Percentiles rank a stretch among this genome's conserved stretches.
Evolutionary conservation across 805 yeast genomes (phyloP).

Genomic region (Jamesozyma gamospora): DNA sequence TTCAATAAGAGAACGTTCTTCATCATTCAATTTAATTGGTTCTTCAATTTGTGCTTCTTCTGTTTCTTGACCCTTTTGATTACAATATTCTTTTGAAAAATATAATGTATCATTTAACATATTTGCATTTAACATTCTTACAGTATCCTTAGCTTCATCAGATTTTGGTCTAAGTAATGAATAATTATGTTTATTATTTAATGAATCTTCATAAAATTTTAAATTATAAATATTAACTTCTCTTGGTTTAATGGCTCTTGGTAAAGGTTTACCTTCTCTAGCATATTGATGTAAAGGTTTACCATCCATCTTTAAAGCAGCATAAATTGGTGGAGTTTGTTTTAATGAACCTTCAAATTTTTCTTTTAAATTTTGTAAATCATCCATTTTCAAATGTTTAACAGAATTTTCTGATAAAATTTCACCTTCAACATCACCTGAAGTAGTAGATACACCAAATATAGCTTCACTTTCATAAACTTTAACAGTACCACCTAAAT

Average conservation of each 20-base stretch:
- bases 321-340: slow-evolving; percentile 92
- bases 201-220: slow-evolving; percentile 39
- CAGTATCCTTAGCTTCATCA: slow-evolving; percentile 17
- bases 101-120: slow-evolving; percentile 53
- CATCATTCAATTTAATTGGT: slow-evolving; percentile 32
- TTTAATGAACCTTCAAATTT: slow-evolving; percentile 71
- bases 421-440: slow-evolving; percentile 90
- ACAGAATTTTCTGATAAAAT: slow-evolving; percentile 49
- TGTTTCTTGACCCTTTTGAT: slow-evolving; percentile 33
- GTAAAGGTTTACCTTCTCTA: slow-evolving; percentile 74
- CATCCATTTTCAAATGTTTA: slow-evolving; percentile 46
- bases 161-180: slow-evolving; percentile 32
- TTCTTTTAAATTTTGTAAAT: slow-evolving; percentile 39
- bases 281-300: slow-evolving; percentile 92
- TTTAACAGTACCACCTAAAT: slow-evolving; percentile 65
- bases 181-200: slow-evolving; percentile 49
- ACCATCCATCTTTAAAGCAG: slow-evolving; percentile 92
- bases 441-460: slow-evolving; percentile 83
- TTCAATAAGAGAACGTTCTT: slow-evolving; percentile 19
- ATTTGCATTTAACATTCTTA: slow-evolving; percentile 36
- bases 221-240: slow-evolving; percentile 52
- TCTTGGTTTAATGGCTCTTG: slow-evolving; percentile 71
- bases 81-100: slow-evolving; percentile 48
- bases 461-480: slow-evolving; percentile 76
- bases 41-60: slow-evolving; percentile 33